A percentile compares a stretch with the other conserved stretches of the same genome.
Evolutionary conservation across 345 rosid species (phyloP).

Genomic region (Eucalyptus erythrocorys): DNA sequence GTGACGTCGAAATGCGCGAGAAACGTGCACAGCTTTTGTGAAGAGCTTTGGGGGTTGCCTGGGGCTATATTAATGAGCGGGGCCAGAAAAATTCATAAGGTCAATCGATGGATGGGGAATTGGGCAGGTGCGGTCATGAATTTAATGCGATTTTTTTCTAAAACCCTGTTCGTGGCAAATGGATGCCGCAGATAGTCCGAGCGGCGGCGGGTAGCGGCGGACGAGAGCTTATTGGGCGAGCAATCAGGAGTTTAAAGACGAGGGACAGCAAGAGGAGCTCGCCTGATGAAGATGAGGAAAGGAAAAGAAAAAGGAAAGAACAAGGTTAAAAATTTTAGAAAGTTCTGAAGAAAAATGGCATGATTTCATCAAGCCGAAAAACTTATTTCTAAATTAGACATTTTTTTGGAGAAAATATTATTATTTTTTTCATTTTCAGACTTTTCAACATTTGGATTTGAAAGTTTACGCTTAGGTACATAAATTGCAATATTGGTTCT

Average conservation of each 20-base stretch:
- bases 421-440: too few relatives aligned
- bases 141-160: too few relatives aligned
- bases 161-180: too few relatives aligned
- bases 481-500: background rate
- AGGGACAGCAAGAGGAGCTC: background rate
- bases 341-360: background rate
- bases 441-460: fast-evolving
- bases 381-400: background rate
- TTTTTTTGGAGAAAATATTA: too few relatives aligned
- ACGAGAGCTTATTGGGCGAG: background rate
- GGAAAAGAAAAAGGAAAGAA: background rate
- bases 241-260: background rate
- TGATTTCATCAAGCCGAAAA: fast-evolving
- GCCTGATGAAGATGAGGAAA: background rate
- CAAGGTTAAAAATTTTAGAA: background rate
- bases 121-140: too few relatives aligned
- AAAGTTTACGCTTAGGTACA: fast-evolving
- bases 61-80: too few relatives aligned
- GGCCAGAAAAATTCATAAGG: too few relatives aligned
- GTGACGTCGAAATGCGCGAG: too few relatives aligned
- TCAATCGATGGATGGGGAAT: too few relatives aligned
- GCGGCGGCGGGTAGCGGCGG: background rate
- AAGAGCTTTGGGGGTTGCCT: too few relatives aligned
- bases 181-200: background rate
- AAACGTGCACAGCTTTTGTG: too few relatives aligned